Evolutionary conservation across 441 rosid genomes (phyloP).

Genomic region (Melastoma candidum): DNA sequence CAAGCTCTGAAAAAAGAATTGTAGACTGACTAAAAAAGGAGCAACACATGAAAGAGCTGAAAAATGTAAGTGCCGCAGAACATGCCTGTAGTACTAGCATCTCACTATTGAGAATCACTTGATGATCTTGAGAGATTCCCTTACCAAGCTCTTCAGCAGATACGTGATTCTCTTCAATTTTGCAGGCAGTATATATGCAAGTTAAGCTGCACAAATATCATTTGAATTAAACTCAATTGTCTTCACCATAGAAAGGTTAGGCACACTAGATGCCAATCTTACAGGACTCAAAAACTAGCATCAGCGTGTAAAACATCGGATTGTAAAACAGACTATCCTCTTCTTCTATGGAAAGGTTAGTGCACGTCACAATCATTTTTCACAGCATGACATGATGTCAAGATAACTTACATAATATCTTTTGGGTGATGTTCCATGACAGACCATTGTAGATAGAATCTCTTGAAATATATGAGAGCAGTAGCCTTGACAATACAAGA

Average conservation of each 20-base stretch:
- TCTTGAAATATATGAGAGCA: conserved; percentile 85
- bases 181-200: conserved; percentile 89
- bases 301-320: no score
- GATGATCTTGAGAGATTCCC: conserved; percentile 97
- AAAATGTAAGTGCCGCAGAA: conserved; percentile 14
- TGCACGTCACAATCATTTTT: background rate
- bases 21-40: conserved; percentile 12
- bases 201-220: conserved; percentile 57
- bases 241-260: no score
- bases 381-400: background rate
- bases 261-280: no score
- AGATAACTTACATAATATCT: conserved; percentile 65
- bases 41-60: conserved; percentile 8
- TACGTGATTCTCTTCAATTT: conserved; percentile 95
- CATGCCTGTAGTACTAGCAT: conserved; percentile 96
- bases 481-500: conserved; percentile 60
- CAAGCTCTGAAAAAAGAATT: conserved; percentile 55
- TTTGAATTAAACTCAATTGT: conserved; percentile 15
- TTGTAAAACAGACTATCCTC: no score
- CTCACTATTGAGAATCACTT: conserved; percentile 90
- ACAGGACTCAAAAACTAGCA: no score
- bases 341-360: no score
- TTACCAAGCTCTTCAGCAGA: conserved; percentile 99
- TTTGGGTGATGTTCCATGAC: conserved; percentile 98
- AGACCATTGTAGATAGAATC: conserved; percentile 95